A percentile compares a stretch with the other conserved stretches of the same genome.
phyloP scores from a whole-genome alignment of 257 asterid species.

The Solanum chaucha region DNA sequence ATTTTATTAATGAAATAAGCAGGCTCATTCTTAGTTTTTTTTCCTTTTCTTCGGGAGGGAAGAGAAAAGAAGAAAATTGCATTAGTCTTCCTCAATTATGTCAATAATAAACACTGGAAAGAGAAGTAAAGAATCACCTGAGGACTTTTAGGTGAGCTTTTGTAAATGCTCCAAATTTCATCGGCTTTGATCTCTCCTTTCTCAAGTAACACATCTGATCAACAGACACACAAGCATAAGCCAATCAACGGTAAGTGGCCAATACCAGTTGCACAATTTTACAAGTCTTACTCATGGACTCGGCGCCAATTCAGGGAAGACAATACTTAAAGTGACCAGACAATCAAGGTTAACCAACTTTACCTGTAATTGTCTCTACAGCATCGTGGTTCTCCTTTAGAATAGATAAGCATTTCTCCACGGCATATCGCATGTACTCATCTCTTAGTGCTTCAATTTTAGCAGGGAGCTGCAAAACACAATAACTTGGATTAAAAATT shows the following conservation, averaged over 20 bases:
- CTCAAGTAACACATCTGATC: constrained; percentile 75
- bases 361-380: constrained; percentile 85
- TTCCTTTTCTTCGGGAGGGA: neutral
- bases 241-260: constrained; percentile 13
- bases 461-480: constrained; percentile 59
- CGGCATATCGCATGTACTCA: constrained; percentile 82
- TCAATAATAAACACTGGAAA: neutral
- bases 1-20: neutral
- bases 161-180: constrained; percentile 73
- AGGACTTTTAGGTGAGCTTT: constrained; percentile 49
- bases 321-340: constrained; percentile 1
- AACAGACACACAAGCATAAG: constrained; percentile 15
- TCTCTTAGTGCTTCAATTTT: constrained; percentile 94
- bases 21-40: neutral
- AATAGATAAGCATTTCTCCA: constrained; percentile 67
- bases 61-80: neutral
- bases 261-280: neutral
- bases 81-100: neutral
- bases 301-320: neutral
- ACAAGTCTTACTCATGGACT: neutral
- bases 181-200: constrained; percentile 83
- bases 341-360: constrained; percentile 5
- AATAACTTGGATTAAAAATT: constrained; percentile 1
- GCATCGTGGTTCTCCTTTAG: constrained; percentile 62
- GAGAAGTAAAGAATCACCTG: constrained; percentile 42